phyloP scores from a whole-genome alignment of 345 rosid genomes.

The Aurinia saxatilis region DNA sequence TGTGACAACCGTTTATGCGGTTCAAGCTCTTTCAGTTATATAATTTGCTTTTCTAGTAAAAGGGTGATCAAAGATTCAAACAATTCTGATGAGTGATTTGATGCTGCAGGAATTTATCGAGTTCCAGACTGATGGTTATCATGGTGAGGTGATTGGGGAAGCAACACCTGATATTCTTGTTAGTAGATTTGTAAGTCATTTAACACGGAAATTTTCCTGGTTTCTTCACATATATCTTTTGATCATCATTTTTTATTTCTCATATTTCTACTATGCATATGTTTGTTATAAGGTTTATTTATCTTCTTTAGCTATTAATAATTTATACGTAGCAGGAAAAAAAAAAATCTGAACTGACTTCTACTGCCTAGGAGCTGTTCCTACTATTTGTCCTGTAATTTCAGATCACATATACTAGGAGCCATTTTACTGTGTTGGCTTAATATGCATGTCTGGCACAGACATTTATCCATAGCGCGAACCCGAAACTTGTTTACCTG shows the following conservation, averaged over 20 bases:
- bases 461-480: neutral
- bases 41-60: neutral
- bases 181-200: conserved; percentile 72
- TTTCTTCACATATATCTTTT: neutral
- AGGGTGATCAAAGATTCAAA: neutral
- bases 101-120: conserved; percentile 50
- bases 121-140: conserved; percentile 67
- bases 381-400: neutral
- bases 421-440: neutral
- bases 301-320: neutral
- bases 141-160: conserved; percentile 81
- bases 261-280: too few species aligned
- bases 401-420: neutral
- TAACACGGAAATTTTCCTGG: neutral
- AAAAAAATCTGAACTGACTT: neutral
- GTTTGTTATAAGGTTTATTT: too few species aligned
- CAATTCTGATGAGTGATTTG: neutral
- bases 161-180: conserved; percentile 84
- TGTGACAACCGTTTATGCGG: neutral
- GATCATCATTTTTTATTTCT: conserved; percentile 1
- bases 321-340: neutral
- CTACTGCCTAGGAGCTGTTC: neutral
- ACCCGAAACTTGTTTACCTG: neutral
- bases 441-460: neutral
- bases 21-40: neutral